Base-by-base conservation (phyloP, 2,329 filamentous ascomycete genomes). In the Chrysoporthe austroafricana region DNA sequence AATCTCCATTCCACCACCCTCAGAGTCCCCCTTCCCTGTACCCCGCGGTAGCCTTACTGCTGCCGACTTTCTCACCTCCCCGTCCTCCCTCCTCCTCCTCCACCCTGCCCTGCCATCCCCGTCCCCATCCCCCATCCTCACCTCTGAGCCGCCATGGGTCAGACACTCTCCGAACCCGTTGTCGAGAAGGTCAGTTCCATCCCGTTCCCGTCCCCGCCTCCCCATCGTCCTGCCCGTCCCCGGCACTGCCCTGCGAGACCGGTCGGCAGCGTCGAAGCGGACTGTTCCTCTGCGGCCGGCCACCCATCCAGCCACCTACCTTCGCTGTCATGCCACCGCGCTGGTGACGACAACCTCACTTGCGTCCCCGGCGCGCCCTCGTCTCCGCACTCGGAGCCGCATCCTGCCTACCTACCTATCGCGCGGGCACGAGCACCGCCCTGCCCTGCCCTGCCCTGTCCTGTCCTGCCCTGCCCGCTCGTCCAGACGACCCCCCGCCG, bases 141-240 rank as follows among this genome's bases (percentile, higher is more conserved):
- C 44, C 54, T 16, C 16, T 11, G 36, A 18, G 21, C 8, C 66
- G 80, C 79, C 83, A 99, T 99, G 96, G 96, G 96, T 88, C 96
- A 99, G 87, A 99, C 96, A 82, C 90, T 99, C 79, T 98, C 95
- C 77, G 96, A 99, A 86, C 96, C 96, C 77, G 94, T 99, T 77
- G 92, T 97, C 81, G 96, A 98, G 80, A 99, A 99, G 94, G 96
- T 99, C 87, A 79, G 88, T 81, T 70, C 18, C 43, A 16, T 7
- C 21, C 69, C 61, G 66, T 69, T 32, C 39, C 48, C 46, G 48
- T 50, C 42, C 11, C 18, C n/a, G 21, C 46, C 46, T 4, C n/a
- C 21, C 13, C 34, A 46, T 52, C 61, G 16, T 54, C 14, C 39
- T 44, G 21, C 44, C 32, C 2, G 13, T 4, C 26, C 60, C 44